A percentile compares a stretch with the other conserved stretches of the same genome.
Conservation (phyloP, 768 basidiomycete species). For the Pleurotus pulmonarius region DNA sequence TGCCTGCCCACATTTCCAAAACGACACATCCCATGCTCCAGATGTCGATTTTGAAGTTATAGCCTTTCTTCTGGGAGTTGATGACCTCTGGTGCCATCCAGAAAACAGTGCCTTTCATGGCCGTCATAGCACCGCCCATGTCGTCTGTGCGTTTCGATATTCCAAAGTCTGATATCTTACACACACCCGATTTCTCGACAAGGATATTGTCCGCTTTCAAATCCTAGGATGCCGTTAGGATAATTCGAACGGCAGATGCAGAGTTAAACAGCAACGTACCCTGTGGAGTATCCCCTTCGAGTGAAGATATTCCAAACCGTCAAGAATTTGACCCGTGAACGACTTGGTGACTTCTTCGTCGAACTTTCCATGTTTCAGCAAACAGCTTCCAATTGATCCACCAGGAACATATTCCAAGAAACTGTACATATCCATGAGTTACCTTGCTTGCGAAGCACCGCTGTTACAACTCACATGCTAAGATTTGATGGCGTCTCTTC, state of each 20-base stretch:
- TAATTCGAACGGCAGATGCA: slow-evolving; percentile 1
- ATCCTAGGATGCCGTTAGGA: slow-evolving; percentile 49
- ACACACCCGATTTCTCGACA: slow-evolving; percentile 85
- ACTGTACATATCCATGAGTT: slow-evolving; percentile 35
- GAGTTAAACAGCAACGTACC: slow-evolving; percentile 36
- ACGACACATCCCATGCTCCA: slow-evolving; percentile 99
- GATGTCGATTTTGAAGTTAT: slow-evolving; percentile 96
- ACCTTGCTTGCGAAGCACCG: neutral
- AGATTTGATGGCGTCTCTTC: slow-evolving; percentile 85
- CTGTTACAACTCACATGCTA: slow-evolving; percentile 71
- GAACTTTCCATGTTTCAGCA: slow-evolving; percentile 91
- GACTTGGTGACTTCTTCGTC: slow-evolving; percentile 89
- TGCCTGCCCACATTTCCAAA: slow-evolving; percentile 98
- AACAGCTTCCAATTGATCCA: slow-evolving; percentile 87
- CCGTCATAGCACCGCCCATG: slow-evolving; percentile 79
- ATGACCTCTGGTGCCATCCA: slow-evolving; percentile 99
- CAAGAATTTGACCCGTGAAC: slow-evolving; percentile 88
- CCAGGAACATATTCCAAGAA: slow-evolving; percentile 99
- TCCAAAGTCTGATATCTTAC: slow-evolving; percentile 98
- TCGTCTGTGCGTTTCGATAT: slow-evolving; percentile 97
- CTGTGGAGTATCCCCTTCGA: slow-evolving; percentile 89
- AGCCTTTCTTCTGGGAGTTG: slow-evolving; percentile 82
- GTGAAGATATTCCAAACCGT: slow-evolving; percentile 91
- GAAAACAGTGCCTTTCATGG: slow-evolving; percentile 97
- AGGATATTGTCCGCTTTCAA: slow-evolving; percentile 98